Conservation (phyloP, 257 asterid species). For the Jasminum sambac region DNA sequence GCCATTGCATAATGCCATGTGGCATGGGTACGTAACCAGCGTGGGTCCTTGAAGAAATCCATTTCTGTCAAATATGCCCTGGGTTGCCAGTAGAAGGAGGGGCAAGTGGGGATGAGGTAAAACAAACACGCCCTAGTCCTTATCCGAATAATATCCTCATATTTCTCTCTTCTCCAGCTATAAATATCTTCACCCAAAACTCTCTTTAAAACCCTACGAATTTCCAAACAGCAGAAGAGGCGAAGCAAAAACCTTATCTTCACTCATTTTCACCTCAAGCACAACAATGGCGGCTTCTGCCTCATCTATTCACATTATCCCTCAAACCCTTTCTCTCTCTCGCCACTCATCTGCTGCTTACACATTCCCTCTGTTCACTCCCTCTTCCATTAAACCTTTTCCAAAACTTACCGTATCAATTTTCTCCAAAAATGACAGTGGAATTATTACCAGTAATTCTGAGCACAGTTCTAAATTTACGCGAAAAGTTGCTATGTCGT, state of each 20-base stretch:
- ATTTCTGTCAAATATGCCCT: too few relatives aligned
- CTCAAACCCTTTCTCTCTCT: constrained; percentile 51
- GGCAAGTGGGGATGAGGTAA: neutral
- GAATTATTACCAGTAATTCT: neutral
- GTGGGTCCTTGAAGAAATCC: too few relatives aligned
- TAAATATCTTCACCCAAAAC: constrained; percentile 14
- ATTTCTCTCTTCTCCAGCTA: neutral
- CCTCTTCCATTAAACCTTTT: constrained; percentile 43
- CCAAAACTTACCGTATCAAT: constrained; percentile 35
- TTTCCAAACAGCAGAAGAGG: neutral
- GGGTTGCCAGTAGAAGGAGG: too few relatives aligned
- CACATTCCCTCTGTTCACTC: constrained; percentile 35
- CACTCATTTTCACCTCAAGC: neutral
- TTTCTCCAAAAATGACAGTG: constrained; percentile 12
- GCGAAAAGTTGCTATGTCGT: constrained; percentile 54
- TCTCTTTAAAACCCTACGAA: constrained; percentile 13
- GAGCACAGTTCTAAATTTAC: constrained; percentile 33
- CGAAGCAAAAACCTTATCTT: constrained; percentile 40
- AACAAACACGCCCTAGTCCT: constrained; percentile 23
- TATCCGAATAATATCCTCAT: constrained; percentile 17
- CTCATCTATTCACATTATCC: constrained; percentile 49
- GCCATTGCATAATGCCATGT: too few relatives aligned
- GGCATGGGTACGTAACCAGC: too few relatives aligned
- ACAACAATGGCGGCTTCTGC: constrained; percentile 61
- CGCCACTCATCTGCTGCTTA: constrained; percentile 32